Evolutionary conservation across 768 basidiomycete genomes (phyloP), one percentile per base, ranked within the genome.

Genomic region (Harrya chromipes): DNA sequence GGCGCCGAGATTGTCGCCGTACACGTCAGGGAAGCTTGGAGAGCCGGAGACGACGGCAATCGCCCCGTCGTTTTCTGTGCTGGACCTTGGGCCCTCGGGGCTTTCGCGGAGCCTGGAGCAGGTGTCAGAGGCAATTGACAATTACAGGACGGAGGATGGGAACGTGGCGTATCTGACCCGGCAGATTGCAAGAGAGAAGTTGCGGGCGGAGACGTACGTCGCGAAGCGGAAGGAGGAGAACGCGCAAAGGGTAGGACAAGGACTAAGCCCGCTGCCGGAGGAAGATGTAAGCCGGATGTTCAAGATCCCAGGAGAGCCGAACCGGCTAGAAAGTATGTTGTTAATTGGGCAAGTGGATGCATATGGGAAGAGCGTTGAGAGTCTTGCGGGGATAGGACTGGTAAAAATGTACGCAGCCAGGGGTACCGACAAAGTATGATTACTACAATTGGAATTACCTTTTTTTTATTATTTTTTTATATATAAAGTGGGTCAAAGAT

Each of bases 181-280:
- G 47, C 93, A 94, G 66, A 94, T 94, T 62, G 85, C 85, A 26
- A 80, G 94, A 26, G 94, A 97, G 68, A 85, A 82, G 62, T 70
- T 77, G 38, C 82, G 81, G 52, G 90, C 90, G 43, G 94, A 97
- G 48, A 75, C 77, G 46, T 85, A 86, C 62, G 70, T 94, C 46
- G 78, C 81, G 60, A 94, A 93, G 70, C 83, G 92, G 48, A 90
- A 86, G 64, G 94, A 95, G 66, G 94, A 97, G 71, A 95, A 90
- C 61, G 78, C 77, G 33, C 73, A 73, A 44, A 81, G 94, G 38
- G 77, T 87, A 54, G 84, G 83, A 34, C 90, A 93, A 61, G 94
- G 94, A 12, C 72, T 94, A 43, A 81, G 81, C 21, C 90, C 94
- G 55, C 74, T 94, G 24, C 93, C 94, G 2, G 87, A 92, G 67